Percentiles rank a stretch among this genome's conserved stretches.
Evolutionary conservation across 305 asterid genomes (phyloP).

Genomic region (Fraxinus nigra): DNA sequence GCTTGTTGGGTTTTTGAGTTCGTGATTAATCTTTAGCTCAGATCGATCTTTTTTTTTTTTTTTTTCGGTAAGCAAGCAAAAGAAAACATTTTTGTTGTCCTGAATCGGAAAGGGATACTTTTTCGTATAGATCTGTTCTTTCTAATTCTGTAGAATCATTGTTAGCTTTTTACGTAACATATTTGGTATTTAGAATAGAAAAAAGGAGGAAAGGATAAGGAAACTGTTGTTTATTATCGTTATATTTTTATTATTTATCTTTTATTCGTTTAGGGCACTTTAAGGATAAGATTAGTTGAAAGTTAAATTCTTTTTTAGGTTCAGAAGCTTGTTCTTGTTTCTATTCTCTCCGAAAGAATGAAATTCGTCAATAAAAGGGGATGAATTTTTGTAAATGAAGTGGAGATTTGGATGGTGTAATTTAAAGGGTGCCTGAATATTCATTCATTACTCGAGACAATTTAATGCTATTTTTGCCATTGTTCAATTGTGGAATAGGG

Average conservation of each 20-base stretch:
- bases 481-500: constrained; percentile 1
- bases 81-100: neutral
- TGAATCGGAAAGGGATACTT: neutral
- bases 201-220: constrained; percentile 16
- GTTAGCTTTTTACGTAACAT: constrained; percentile 28
- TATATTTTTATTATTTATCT: constrained; percentile 1
- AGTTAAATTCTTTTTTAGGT: neutral
- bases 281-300: constrained; percentile 31
- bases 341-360: neutral
- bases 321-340: neutral
- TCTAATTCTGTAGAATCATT: constrained; percentile 3
- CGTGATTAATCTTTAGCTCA: constrained; percentile 18
- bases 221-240: neutral
- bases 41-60: constrained; percentile 21
- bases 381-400: constrained; percentile 3
- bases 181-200: neutral
- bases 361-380: constrained; percentile 2
- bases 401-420: constrained; percentile 5
- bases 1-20: constrained; percentile 9
- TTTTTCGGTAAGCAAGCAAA: neutral
- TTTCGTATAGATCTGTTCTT: neutral
- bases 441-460: neutral
- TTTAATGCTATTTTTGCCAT: neutral
- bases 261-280: constrained; percentile 10
- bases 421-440: constrained; percentile 3